Base-by-base conservation (phyloP, 768 basidiomycete species). In the Rhodotorula taiwanensis region DNA sequence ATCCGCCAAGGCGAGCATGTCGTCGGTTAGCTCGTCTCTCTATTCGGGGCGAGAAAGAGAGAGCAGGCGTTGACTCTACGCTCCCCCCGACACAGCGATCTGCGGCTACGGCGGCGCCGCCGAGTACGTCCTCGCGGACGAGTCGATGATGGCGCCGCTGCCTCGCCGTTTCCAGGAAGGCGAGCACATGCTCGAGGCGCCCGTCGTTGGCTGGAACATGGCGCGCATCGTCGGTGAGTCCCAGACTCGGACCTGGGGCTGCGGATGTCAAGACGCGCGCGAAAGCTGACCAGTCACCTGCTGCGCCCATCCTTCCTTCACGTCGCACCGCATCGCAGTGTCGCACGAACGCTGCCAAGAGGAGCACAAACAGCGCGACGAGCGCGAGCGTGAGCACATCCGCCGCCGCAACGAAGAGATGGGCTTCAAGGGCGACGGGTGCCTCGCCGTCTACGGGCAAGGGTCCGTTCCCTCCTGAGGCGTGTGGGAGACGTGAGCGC, bases 121-220 rank as follows among this genome's bases (percentile, higher is more conserved):
- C 36, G 60, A 61, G 48, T 61, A 50, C 60, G 36, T 15, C 53
- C 18, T 43, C 53, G 60, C 53, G 21, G 14, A 61, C 52, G 52
- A 55, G 47, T n/a, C 31, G 16, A 53, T 50, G 39, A 8, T 20
- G 23, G 49, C 34, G 30, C 3, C 5, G 21, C 60, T 61, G 39
- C 50, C 50, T 18, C 13, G 31, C 30, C 1, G 15, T 3, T 33
- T 28, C 36, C 39, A 55, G 39, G 3, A 50, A 30, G 53, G 54
- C 54, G 42, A 61, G 16, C 23, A 48, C n/a, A 41, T n/a, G 39
- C 30, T 47, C 23, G 48, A 55, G 47, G 28, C 16, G 20, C 53
- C 54, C 47, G 36, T 55, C 39, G 7, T 4, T 0, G 36, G 53
- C 23, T 61, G 15, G 7, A 21, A 61, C 44, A 41, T 43, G 7